Evolutionary conservation across 148 eudicot species (phyloP), one percentile per base, ranked within the genome.

Genomic region (Drosera capensis): DNA sequence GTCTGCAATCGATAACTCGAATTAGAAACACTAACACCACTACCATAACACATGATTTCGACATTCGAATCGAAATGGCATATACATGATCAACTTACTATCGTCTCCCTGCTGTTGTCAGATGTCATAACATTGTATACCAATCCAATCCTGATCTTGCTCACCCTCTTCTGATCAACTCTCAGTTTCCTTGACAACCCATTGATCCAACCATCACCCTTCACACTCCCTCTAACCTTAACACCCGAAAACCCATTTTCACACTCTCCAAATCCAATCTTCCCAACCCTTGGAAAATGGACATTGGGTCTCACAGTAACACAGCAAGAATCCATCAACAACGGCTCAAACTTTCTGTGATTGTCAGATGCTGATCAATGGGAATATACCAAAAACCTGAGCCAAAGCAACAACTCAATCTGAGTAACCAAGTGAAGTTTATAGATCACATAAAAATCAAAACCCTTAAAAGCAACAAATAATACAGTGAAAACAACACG

Each of bases 201-300:
- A 67, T 63, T 54, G 60, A 49, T 43, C 71, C 59, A 52, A 14
- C 43, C 47, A 59, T 46, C 58, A 31, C 41, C 61, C 23, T 68
- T 77, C 35, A 73, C 48, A 69, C 75, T 65, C 49, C 81, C 80
- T 63, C 65, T 68, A 8, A 58, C 46, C 57, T 44, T 77, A 48
- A 77, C 76, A n/a, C 95, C 86, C 58, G 38, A 68, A 56, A 86
- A 68, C 25, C 71, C 68, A 58, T 46, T 49, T 37, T 66, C 78
- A 3, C 59, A 65, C 43, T 42, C 42, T 15, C 23, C 29, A 4
- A 54, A 34, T 25, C 60, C 56, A 52, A 9, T 34, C n/a, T 34
- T 11, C 38, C 41, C 54, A 22, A 35, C 42, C 51, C 58, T 71
- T 55, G 46, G 46, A 56, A 77, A 45, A 49, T 74, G 71, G 68